Conservation (phyloP, 768 basidiomycete genomes). For the Boletus pseudopeckii region DNA sequence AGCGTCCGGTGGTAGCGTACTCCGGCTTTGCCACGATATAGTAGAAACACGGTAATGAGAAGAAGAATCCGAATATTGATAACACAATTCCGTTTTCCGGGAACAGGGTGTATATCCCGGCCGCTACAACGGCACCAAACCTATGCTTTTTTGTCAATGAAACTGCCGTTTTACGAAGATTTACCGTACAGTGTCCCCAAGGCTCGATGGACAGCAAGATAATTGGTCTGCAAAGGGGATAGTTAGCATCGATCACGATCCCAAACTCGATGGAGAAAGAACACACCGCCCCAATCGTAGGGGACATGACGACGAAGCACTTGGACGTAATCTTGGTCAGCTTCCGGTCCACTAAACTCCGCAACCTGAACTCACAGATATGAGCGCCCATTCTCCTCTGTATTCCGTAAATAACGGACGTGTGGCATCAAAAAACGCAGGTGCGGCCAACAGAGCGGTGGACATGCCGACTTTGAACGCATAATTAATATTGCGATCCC, state of each 20-base stretch:
- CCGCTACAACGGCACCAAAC: constrained; percentile 75
- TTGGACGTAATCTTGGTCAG: constrained; percentile 24
- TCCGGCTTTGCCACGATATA: constrained; percentile 77
- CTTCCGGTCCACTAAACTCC: constrained; percentile 12
- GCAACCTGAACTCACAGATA: constrained; percentile 58
- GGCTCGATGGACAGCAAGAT: constrained; percentile 76
- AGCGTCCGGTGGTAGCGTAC: constrained; percentile 71
- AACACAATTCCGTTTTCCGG: constrained; percentile 72
- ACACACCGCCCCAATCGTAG: constrained; percentile 80
- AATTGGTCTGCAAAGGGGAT: constrained; percentile 64
- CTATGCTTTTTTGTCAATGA: constrained; percentile 36
- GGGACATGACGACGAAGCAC: constrained; percentile 91
- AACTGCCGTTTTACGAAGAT: constrained; percentile 1
- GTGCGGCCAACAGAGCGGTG: constrained; percentile 75
- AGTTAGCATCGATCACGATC: constrained; percentile 11
- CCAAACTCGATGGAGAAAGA: not conserved
- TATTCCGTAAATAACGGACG: constrained; percentile 77
- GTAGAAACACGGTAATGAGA: constrained; percentile 93
- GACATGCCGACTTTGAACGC: constrained; percentile 86
- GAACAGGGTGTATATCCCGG: constrained; percentile 67
- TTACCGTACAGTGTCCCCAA: constrained; percentile 74
- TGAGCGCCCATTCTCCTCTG: constrained; percentile 93
- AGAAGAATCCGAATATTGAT: constrained; percentile 81
- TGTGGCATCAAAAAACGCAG: constrained; percentile 82
- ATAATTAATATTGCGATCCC: constrained; percentile 78